Conservation (phyloP, 495 filamentous ascomycete species). For the Aspergillus campestris region DNA sequence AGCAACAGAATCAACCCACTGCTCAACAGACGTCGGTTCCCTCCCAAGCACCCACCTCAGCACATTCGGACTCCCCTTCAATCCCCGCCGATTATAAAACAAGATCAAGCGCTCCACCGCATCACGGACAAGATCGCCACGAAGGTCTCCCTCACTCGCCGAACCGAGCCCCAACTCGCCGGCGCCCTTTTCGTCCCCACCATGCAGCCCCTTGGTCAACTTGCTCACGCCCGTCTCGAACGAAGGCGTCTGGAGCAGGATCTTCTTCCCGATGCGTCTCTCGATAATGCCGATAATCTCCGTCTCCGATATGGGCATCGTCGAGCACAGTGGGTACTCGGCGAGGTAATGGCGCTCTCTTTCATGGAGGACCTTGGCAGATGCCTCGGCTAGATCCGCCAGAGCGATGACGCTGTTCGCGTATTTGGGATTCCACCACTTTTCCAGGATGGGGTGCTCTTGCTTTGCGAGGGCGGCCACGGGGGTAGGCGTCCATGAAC, state of each 20-base stretch:
- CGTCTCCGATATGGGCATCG: slow-evolving; percentile 8
- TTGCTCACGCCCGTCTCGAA: slow-evolving; percentile 3
- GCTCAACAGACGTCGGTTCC: slow-evolving; percentile 10
- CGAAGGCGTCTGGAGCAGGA: neutral
- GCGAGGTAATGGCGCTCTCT: slow-evolving; percentile 22
- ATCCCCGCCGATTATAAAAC: slow-evolving; percentile 22
- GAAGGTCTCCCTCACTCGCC: slow-evolving; percentile 2
- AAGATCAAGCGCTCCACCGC: slow-evolving; percentile 18
- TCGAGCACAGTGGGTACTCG: slow-evolving; percentile 23
- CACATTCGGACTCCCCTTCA: slow-evolving; percentile 27
- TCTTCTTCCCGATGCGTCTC: slow-evolving; percentile 9
- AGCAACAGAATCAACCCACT: too few species aligned
- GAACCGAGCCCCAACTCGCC: neutral
- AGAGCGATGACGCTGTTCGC: slow-evolving; percentile 15
- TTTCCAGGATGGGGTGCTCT: slow-evolving; percentile 6
- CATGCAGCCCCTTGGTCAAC: neutral
- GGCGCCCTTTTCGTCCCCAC: neutral
- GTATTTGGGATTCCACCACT: slow-evolving; percentile 11
- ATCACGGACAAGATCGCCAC: slow-evolving; percentile 12
- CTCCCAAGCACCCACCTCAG: slow-evolving; percentile 25
- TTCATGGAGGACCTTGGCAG: slow-evolving; percentile 14
- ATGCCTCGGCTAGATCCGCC: slow-evolving; percentile 15
- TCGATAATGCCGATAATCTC: neutral
- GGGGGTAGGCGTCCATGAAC: slow-evolving; percentile 24
- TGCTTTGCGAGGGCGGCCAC: slow-evolving; percentile 11